Conservation (phyloP, 495 filamentous ascomycete genomes). For the Pseudomonodictys pantanalensis region DNA sequence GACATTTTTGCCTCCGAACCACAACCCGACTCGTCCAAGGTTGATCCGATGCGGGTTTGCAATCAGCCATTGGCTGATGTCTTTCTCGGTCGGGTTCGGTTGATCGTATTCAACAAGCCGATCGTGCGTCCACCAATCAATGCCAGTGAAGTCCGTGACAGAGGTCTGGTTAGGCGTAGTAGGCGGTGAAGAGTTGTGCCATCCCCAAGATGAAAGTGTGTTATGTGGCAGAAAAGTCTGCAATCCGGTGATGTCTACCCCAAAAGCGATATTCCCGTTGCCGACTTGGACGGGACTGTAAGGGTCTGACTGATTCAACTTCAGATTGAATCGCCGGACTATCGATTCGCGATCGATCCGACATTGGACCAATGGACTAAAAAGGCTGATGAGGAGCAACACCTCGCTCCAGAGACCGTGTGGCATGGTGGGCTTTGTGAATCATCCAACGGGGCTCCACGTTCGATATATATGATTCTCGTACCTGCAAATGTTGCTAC, state of each 20-base stretch:
- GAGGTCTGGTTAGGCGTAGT: constrained; percentile 38
- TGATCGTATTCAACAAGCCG: constrained; percentile 53
- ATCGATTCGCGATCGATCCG: constrained; percentile 27
- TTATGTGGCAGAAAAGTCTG: constrained; percentile 34
- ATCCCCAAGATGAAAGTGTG: constrained; percentile 50
- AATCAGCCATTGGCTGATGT: constrained; percentile 55
- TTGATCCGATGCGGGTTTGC: constrained; percentile 54
- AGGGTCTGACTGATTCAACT: constrained; percentile 23
- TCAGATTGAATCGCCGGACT: constrained; percentile 29
- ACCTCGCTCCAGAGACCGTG: no score
- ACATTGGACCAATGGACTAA: no score
- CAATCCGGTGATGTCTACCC: constrained; percentile 53
- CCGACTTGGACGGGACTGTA: constrained; percentile 53
- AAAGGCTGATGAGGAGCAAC: no score
- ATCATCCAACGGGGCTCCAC: neutral
- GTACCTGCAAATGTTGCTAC: constrained; percentile 13
- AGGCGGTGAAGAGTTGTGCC: constrained; percentile 57
- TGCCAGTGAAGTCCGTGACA: constrained; percentile 39
- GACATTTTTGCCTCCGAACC: constrained; percentile 43
- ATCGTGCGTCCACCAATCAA: constrained; percentile 56
- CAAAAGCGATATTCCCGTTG: constrained; percentile 56
- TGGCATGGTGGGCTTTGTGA: neutral
- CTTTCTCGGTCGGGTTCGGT: constrained; percentile 50
- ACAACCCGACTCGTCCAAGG: constrained; percentile 48
- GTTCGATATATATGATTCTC: neutral